Evolutionary conservation across 2,329 filamentous ascomycete species (phyloP), one percentile per base, ranked within the genome.

Genomic region (Pseudogymnoascus sp.): DNA sequence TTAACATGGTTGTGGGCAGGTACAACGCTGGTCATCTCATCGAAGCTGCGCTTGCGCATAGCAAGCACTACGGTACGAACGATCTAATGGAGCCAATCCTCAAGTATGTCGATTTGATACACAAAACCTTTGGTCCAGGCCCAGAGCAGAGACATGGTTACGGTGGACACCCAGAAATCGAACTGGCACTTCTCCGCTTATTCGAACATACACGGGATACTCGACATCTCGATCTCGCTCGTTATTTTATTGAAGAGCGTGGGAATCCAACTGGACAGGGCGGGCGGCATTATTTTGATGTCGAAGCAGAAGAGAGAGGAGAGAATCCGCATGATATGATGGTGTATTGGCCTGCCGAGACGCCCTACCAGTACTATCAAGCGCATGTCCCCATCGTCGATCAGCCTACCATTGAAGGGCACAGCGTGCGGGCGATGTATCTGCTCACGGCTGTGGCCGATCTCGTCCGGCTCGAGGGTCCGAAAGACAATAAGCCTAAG

Each of bases 21-120:
- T 85, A 86, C 69, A 86, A 86, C 66, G 80, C 80, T 8, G 84
- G 85, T 0, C 85, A 88, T 71, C 73, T 88, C 10, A 85, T 86
- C 60, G 85, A 87, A 72, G 84, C 80, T 0, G 83, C 83, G 1
- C 72, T 87, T 3, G 83, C 83, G 0, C 84, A 87, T 65, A 72
- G 78, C n/a, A 73, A 79, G 2, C 76, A 80, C 45, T 85, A 82
- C 69, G 74, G 78, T 31, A 84, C 84, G 65, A 74, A 80, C 61
- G 69, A 78, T 1, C 72, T 88, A 2, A 72, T 87, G 5, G 77
- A 78, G 10, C 80, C 82, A 0, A 78, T 87, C 14, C 66, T 80
- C 23, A 82, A 79, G 65, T 86, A 86, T 66, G 79, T 86, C 16
- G 73, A 79, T 65, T 76, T 85, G 4, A 77, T 87, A 2, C 76